Evolutionary conservation across 1,284 basidiomycete genomes (phyloP).

Genomic region (Coniferiporia sulphurascens): DNA sequence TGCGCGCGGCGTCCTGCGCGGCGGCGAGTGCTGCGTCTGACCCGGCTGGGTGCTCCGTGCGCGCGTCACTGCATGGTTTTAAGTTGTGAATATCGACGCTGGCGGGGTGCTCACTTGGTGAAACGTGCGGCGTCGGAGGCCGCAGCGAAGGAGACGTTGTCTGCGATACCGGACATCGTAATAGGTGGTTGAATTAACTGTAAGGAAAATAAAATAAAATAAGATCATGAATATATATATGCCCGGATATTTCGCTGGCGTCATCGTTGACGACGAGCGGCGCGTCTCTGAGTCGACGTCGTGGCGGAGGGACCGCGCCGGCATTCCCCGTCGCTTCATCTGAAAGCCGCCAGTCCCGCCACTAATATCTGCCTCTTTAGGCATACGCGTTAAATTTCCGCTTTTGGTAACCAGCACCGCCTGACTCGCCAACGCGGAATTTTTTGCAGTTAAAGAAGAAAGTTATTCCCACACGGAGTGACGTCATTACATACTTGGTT

Average conservation of each 20-base stretch:
- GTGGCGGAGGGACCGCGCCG: too few relatives aligned
- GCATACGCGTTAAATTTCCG: conserved; percentile 1
- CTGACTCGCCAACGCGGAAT: too few relatives aligned
- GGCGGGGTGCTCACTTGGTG: conserved; percentile 3
- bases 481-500: too few relatives aligned
- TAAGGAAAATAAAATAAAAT: too few relatives aligned
- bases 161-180: neutral
- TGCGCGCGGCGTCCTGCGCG: conserved; percentile 4
- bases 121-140: conserved; percentile 11
- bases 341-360: neutral
- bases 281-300: too few relatives aligned
- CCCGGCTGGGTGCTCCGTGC: neutral
- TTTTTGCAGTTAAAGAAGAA: too few relatives aligned
- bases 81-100: neutral
- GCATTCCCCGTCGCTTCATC: too few relatives aligned
- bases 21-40: neutral
- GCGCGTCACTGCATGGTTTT: neutral
- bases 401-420: conserved; percentile 1
- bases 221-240: too few relatives aligned
- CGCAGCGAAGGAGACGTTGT: conserved; percentile 10
- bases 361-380: neutral
- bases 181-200: too few relatives aligned
- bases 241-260: neutral
- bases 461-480: too few relatives aligned
- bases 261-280: neutral